These are phyloP conservation scores for Plasmodium fragile DNA, from an alignment of 169 alveolate species.

Conservation along the genomic window DNA sequence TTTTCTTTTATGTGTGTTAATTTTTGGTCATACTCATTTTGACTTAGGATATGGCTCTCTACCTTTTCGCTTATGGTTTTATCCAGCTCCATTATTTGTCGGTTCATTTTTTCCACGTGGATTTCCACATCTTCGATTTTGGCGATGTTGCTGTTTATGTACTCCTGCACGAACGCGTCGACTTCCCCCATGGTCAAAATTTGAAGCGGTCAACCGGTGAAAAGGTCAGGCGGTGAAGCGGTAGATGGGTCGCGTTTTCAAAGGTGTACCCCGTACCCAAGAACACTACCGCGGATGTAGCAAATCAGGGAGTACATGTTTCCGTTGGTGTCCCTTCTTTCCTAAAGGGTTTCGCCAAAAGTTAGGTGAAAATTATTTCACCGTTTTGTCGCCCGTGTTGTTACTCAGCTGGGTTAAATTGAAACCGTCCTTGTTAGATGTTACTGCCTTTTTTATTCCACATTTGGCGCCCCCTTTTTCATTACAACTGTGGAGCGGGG, in stretches of 20 bases:
- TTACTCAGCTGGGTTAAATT: neutral
- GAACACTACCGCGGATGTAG: neutral
- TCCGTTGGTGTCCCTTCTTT: neutral
- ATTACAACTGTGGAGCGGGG: neutral
- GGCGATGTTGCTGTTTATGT: slow-evolving; percentile 40
- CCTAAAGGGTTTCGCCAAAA: neutral
- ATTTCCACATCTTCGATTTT: slow-evolving; percentile 36
- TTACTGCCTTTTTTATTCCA: neutral
- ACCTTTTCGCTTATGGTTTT: slow-evolving; percentile 24
- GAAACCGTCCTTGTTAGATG: neutral
- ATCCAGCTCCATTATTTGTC: slow-evolving; percentile 32
- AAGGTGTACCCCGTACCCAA: neutral
- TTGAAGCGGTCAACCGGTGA: neutral
- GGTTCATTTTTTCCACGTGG: slow-evolving; percentile 32
- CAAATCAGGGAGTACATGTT: neutral
- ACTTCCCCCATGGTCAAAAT: neutral
- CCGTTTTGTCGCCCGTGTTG: neutral
- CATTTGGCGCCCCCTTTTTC: neutral
- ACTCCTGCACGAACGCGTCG: slow-evolving; percentile 21
- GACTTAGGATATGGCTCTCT: slow-evolving; percentile 18
- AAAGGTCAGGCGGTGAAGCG: neutral
- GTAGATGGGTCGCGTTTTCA: neutral
- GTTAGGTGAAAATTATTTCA: neutral
- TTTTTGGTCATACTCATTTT: slow-evolving; percentile 38
- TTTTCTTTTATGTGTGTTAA: slow-evolving; percentile 35